Evolutionary conservation across 306 rosid species (phyloP).

Genomic region (Prunus armeniaca): DNA sequence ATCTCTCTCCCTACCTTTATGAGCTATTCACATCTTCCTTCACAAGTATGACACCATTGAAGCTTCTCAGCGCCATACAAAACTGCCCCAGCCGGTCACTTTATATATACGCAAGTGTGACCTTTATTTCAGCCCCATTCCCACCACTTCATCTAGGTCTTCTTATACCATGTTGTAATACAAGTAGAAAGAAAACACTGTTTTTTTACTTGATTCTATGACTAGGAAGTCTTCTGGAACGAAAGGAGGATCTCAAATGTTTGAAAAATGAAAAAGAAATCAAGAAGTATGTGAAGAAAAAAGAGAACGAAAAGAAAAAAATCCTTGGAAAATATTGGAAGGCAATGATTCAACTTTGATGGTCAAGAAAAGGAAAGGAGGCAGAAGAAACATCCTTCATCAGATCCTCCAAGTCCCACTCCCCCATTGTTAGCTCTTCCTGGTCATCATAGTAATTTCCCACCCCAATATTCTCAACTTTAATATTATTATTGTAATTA

Average conservation of each 20-base stretch:
- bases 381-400: slow-evolving; percentile 83
- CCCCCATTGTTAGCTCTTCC: slow-evolving; percentile 59
- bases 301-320: background rate
- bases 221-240: slow-evolving; percentile 5
- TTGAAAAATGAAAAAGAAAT: background rate
- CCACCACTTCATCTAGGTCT: slow-evolving; percentile 4
- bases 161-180: background rate
- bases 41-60: slow-evolving; percentile 9
- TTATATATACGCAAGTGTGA: slow-evolving; percentile 29
- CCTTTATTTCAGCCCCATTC: slow-evolving; percentile 42
- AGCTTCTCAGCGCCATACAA: background rate
- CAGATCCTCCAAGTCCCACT: slow-evolving; percentile 85
- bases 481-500: slow-evolving; percentile 26
- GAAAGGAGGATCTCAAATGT: background rate
- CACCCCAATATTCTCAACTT: slow-evolving; percentile 37
- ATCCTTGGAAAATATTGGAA: background rate
- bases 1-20: background rate
- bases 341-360: slow-evolving; percentile 33
- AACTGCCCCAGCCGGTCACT: slow-evolving; percentile 16
- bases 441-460: slow-evolving; percentile 59
- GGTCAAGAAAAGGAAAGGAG: slow-evolving; percentile 65
- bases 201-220: slow-evolving; percentile 6
- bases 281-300: background rate
- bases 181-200: background rate
- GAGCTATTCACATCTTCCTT: slow-evolving; percentile 21